Percentiles rank a stretch among this genome's conserved stretches.
Evolutionary conservation across 1,284 basidiomycete species (phyloP).

Genomic region (Cryptococcus sp.): DNA sequence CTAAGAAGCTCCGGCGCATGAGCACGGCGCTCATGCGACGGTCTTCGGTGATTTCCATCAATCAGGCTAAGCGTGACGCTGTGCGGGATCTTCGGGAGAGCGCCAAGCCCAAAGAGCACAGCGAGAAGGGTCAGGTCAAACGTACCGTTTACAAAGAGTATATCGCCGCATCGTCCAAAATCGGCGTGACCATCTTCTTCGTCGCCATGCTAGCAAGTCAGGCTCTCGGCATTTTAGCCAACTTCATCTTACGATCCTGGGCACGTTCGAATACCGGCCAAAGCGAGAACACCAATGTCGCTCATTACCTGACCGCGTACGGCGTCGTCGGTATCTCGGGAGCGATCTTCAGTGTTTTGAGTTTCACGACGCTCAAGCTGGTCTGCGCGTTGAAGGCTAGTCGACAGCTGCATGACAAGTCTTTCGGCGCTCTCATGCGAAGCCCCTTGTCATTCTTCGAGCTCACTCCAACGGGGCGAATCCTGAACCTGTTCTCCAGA

Average conservation of each 20-base stretch:
- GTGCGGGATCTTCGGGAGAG: constrained; percentile 52
- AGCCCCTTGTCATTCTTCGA: constrained; percentile 88
- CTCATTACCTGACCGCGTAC: constrained; percentile 45
- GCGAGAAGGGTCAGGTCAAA: constrained; percentile 82
- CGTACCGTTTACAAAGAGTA: constrained; percentile 73
- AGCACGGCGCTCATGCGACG: constrained; percentile 45
- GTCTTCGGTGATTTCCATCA: constrained; percentile 48
- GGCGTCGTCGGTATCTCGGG: constrained; percentile 58
- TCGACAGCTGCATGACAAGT: constrained; percentile 69
- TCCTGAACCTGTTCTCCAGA: constrained; percentile 73
- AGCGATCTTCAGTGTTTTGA: constrained; percentile 61
- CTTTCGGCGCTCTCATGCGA: constrained; percentile 67
- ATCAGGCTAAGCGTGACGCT: constrained; percentile 51
- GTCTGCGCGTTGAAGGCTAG: constrained; percentile 76
- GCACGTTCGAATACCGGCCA: constrained; percentile 71
- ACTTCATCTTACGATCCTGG: constrained; percentile 75
- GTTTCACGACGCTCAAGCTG: constrained; percentile 72
- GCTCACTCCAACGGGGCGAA: constrained; percentile 70
- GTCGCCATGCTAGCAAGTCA: constrained; percentile 60
- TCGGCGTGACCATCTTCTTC: constrained; percentile 70
- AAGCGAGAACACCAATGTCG: constrained; percentile 59
- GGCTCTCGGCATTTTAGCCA: constrained; percentile 58
- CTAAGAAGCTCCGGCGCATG: constrained; percentile 32
- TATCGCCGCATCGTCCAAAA: constrained; percentile 73
- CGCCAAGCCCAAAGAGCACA: constrained; percentile 68